Base-by-base conservation (phyloP, 192 early-diverging fungal species). In the Rhizoclosmatium globosum region DNA sequence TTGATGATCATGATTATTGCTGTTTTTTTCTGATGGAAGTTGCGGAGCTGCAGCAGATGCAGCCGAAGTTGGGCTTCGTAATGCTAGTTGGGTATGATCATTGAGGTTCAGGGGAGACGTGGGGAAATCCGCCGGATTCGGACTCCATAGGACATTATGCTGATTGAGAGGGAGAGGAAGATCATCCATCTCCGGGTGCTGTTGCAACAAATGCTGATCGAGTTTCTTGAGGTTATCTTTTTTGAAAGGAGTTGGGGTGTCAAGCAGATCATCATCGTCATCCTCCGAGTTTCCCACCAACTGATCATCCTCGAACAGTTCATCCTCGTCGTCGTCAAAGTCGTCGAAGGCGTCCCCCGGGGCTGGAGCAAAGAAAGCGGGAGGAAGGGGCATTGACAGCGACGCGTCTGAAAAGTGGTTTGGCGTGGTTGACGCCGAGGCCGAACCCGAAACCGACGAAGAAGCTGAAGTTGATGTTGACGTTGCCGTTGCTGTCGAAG, bases 1-100 rank as follows among this genome's bases (percentile, higher is more conserved):
- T 71, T 92, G 87, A 60, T 90, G 86, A 15, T 81, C 79, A 53
- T 82, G 74, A 39, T 67, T 50, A 3, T 58, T 42, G 61, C 74
- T 70, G 41, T 74, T 38, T 38, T 59, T 17, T 4, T 15, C 38
- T 31, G 21, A n/a, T 6, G 19, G 21, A 21, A 4, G 7, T 21
- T 4, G 21, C 21, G 21, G 61, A 62, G 4, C 21, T 39, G 21
- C 6, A 9, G 48, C 6, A 50, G 48, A 19, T 4, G 43, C 67
- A 43, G 67, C 19, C 3, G 67, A 39, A 21, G 11, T 45, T 64
- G 13, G 64, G 9, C 7, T 7, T n/a, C n/a, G n/a, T n/a, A n/a
- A n/a, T n/a, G n/a, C n/a, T 44, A 44, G 4, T 45, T 68, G 42
- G 4, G 46, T 9, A 13, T 7, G 7, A 11, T 68, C 7, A 9